Base-by-base conservation (phyloP, 352 stramenopile genomes). In the Globisporangium radiosum region DNA sequence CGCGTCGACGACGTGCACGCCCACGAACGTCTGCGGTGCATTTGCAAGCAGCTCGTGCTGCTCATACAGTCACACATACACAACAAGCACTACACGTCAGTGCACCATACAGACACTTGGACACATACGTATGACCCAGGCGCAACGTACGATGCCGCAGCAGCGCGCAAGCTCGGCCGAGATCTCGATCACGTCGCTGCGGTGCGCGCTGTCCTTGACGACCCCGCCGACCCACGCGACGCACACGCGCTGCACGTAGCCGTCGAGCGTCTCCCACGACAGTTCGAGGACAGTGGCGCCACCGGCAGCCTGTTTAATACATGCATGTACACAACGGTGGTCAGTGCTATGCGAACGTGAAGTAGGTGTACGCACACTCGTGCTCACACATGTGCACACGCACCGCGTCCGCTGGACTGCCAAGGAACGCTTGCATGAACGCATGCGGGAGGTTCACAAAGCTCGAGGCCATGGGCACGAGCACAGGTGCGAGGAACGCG, bases 111-210 rank as follows among this genome's bases (percentile, higher is more conserved):
- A 19, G 17, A 19, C 17, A 19, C 17, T 19, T 19, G 17, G 17
- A 19, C 17, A 19, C 17, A 19, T 19, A 19, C 17, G 17, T 19
- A 19, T 19, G 17, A 19, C 17, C 17, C 17, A 19, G 17, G 17
- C 17, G 17, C 9, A 6, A 74, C 71, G 65, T 70, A 92, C 87
- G 52, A 96, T 71, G 7, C 87, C 87, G 11, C 91, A 64, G 37
- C 83, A 93, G 39, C 76, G 85, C 33, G 86, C 87, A 66, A 96
- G 87, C 63, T 94, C 86, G 17, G 71, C 63, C 7, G 87, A 79
- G 4, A 96, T 72, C 73, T 96, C 87, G 64, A 96, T 84, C 17
- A 81, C 70, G 36, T 94, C 85, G 52, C 79, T 95, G 59, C 9
- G 54, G n/a, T 11, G 45, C 15, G 45, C 45, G 25, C 7, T 50